A percentile compares a stretch with the other conserved stretches of the same genome.
Conservation (phyloP, 2,329 filamentous ascomycete species). For the Ophiostoma perfectum region DNA sequence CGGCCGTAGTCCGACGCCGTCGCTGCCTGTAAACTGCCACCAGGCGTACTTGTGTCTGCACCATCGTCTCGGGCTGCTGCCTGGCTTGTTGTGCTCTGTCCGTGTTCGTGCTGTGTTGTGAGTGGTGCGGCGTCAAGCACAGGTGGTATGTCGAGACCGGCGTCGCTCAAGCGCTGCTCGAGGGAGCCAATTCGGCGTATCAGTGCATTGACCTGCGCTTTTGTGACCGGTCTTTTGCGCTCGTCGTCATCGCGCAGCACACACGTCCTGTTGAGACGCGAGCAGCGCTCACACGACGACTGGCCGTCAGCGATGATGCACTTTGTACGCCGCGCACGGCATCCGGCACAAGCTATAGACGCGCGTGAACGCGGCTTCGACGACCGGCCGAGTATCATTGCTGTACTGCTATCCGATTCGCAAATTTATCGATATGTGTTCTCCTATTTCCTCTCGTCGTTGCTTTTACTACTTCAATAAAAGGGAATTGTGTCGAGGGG, state of each 20-base stretch:
- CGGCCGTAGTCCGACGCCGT: no score
- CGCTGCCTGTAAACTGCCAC: no score
- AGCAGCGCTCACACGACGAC: constrained; percentile 19
- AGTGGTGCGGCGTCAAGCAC: background rate
- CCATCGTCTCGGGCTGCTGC: background rate
- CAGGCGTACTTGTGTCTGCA: background rate
- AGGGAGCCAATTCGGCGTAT: constrained; percentile 18
- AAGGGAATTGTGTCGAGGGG: no score
- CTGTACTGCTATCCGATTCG: background rate
- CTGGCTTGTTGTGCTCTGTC: background rate
- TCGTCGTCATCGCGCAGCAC: constrained; percentile 23
- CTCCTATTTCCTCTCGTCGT: no score
- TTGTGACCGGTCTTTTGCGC: constrained; percentile 22
- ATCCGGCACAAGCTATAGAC: constrained; percentile 23
- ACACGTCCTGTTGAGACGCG: constrained; percentile 19
- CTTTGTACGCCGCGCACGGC: constrained; percentile 23
- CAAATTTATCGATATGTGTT: background rate
- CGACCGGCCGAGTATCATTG: constrained; percentile 20
- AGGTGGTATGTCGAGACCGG: constrained; percentile 21
- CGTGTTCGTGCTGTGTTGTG: background rate
- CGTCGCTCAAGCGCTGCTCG: constrained; percentile 20
- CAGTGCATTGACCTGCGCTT: constrained; percentile 21
- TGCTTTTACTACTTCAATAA: no score
- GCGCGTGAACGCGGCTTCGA: constrained; percentile 23
- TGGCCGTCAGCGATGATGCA: constrained; percentile 22